Percentiles rank a stretch among this genome's conserved stretches.
These are phyloP conservation scores for Pseudocercospora fuligena DNA, from an alignment of 2,329 filamentous ascomycete species.

Conservation along the genomic window DNA sequence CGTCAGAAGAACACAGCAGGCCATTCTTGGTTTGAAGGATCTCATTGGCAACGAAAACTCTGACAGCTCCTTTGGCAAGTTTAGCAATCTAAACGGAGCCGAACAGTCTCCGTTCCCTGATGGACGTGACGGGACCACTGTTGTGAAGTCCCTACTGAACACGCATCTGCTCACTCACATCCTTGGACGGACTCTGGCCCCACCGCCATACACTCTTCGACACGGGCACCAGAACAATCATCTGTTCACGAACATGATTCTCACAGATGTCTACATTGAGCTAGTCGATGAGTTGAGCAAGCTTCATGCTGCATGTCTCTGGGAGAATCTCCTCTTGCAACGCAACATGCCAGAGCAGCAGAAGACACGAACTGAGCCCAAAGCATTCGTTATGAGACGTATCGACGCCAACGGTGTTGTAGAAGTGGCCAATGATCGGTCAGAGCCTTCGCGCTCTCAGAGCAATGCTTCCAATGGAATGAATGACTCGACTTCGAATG, in stretches of 20 bases:
- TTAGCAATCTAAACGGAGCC: constrained; percentile 25
- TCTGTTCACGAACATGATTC: constrained; percentile 75
- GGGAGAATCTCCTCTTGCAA: constrained; percentile 79
- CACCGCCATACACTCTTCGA: constrained; percentile 35
- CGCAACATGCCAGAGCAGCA: constrained; percentile 74
- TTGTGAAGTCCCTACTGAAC: constrained; percentile 78
- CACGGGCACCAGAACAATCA: constrained; percentile 63
- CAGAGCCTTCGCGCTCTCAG: constrained; percentile 11
- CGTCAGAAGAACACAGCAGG: constrained; percentile 71
- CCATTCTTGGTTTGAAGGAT: constrained; percentile 70
- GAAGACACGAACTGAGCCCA: constrained; percentile 54
- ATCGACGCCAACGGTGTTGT: constrained; percentile 37
- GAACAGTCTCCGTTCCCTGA: constrained; percentile 39
- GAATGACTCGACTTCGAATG: constrained; percentile 2
- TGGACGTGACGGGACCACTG: constrained; percentile 68
- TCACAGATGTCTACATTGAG: constrained; percentile 80
- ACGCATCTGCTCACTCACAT: constrained; percentile 77
- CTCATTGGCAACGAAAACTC: constrained; percentile 55
- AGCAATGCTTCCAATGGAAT: constrained; percentile 12
- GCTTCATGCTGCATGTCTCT: constrained; percentile 78
- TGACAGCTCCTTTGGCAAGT: constrained; percentile 31
- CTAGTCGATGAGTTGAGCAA: constrained; percentile 76
- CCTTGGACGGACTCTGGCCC: constrained; percentile 53
- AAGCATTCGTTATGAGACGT: constrained; percentile 37
- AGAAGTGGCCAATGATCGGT: constrained; percentile 30